phyloP scores from a whole-genome alignment of 768 basidiomycete genomes.

The Termitomyces sp. region DNA sequence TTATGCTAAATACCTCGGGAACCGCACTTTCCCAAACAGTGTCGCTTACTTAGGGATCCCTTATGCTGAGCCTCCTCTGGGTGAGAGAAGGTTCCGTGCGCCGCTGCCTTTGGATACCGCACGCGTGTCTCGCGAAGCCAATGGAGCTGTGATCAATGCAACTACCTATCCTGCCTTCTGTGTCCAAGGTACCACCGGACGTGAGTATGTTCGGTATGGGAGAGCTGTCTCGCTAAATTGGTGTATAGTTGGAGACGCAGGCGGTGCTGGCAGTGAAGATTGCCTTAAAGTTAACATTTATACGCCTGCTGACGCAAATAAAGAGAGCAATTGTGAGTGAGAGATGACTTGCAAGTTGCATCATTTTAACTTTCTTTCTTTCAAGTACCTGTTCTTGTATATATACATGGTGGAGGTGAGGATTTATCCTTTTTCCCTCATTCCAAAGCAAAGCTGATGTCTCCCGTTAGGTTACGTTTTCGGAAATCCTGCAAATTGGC shows the following conservation, averaged over 20 bases:
- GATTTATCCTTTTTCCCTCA: background rate
- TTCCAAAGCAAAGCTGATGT: background rate
- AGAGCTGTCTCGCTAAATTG: background rate
- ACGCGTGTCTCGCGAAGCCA: conserved; percentile 29
- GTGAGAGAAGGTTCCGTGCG: conserved; percentile 44
- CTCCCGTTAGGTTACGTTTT: conserved; percentile 39
- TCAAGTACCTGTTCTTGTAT: conserved; percentile 42
- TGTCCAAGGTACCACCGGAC: conserved; percentile 49
- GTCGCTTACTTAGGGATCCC: conserved; percentile 56
- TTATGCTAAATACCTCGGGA: conserved; percentile 55
- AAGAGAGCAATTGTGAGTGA: conserved; percentile 40
- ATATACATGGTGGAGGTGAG: conserved; percentile 45
- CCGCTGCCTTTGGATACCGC: conserved; percentile 47
- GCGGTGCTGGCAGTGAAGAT: conserved; percentile 63
- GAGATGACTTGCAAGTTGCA: background rate
- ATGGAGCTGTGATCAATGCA: conserved; percentile 42
- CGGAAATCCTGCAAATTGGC: conserved; percentile 62
- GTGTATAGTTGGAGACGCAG: conserved; percentile 42
- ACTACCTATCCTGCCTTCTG: conserved; percentile 52
- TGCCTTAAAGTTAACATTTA: conserved; percentile 67
- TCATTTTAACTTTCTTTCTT: background rate
- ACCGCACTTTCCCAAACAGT: conserved; percentile 42
- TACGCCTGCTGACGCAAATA: conserved; percentile 41
- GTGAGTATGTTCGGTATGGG: conserved; percentile 19
- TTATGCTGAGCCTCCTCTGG: conserved; percentile 55